These are phyloP conservation scores for Pleurotus djamor DNA, from an alignment of 768 basidiomycete species.

Conservation along the genomic window DNA sequence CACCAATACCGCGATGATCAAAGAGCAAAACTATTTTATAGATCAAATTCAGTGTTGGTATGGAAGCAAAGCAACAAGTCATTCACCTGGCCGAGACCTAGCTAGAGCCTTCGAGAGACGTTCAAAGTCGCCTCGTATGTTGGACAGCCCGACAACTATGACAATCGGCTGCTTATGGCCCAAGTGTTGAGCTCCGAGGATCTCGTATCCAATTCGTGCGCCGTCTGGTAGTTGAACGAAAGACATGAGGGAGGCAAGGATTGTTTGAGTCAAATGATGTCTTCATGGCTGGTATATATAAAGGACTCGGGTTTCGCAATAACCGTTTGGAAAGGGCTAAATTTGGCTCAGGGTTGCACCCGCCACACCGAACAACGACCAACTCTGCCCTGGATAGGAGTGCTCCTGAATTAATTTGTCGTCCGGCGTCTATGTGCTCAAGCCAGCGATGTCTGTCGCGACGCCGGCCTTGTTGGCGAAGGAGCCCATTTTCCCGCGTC, in stretches of 20 bases:
- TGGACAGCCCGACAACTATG: slow-evolving; percentile 39
- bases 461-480: slow-evolving; percentile 76
- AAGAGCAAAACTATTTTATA: slow-evolving; percentile 35
- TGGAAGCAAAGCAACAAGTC: background rate
- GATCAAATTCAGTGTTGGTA: background rate
- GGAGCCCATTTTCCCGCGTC: slow-evolving; percentile 56
- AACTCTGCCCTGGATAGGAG: too few relatives aligned
- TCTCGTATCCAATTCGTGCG: slow-evolving; percentile 38
- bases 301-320: too few relatives aligned
- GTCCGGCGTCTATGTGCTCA: background rate
- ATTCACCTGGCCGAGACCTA: slow-evolving; percentile 35
- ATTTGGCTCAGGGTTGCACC: too few relatives aligned
- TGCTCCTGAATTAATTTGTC: background rate
- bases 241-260: background rate
- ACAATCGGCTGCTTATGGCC: slow-evolving; percentile 32
- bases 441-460: slow-evolving; percentile 41
- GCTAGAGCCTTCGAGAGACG: slow-evolving; percentile 29
- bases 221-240: slow-evolving; percentile 32
- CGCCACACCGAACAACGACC: too few relatives aligned
- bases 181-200: slow-evolving; percentile 36
- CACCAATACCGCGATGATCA: slow-evolving; percentile 48
- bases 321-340: too few relatives aligned
- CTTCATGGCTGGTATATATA: too few relatives aligned
- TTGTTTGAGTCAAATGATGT: too few relatives aligned
- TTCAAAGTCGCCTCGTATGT: slow-evolving; percentile 36